Conservation (phyloP, 257 asterid species). For the Ilex asprella region DNA sequence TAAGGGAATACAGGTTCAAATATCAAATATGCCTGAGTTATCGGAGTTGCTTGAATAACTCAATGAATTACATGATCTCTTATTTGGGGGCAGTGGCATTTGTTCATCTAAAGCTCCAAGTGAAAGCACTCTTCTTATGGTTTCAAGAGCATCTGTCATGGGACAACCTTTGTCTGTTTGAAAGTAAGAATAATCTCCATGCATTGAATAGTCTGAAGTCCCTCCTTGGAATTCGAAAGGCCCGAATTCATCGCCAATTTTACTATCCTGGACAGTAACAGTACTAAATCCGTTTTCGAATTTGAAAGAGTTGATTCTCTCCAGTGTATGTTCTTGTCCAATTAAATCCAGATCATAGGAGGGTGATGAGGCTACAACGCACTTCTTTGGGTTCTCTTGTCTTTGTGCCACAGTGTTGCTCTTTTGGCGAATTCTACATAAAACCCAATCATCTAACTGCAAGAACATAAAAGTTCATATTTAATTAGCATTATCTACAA, state of each 20-base stretch:
- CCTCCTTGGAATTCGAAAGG: conserved; percentile 2
- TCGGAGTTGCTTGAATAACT: too few species aligned
- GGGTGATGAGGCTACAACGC: too few species aligned
- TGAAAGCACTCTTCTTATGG: conserved; percentile 26
- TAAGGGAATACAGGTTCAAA: too few species aligned
- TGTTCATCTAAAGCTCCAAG: conserved; percentile 21
- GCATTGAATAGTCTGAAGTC: conserved; percentile 2
- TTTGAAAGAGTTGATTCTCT: too few species aligned
- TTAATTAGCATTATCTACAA: too few species aligned
- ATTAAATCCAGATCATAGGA: background rate
- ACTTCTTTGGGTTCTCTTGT: background rate
- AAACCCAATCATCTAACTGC: conserved; percentile 30
- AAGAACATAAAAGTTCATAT: background rate
- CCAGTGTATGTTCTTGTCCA: background rate
- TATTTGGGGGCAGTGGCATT: background rate
- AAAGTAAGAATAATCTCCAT: background rate
- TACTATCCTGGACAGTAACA: too few species aligned
- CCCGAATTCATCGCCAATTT: background rate
- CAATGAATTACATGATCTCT: background rate
- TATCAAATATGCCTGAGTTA: too few species aligned
- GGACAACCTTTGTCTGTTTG: background rate
- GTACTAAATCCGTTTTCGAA: background rate
- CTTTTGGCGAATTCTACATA: conserved; percentile 25
- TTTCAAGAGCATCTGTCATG: conserved; percentile 16
- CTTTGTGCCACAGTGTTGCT: background rate